Evolutionary conservation across 1,284 basidiomycete genomes (phyloP).

Genomic region (Austroboletus novae-zelandiae): DNA sequence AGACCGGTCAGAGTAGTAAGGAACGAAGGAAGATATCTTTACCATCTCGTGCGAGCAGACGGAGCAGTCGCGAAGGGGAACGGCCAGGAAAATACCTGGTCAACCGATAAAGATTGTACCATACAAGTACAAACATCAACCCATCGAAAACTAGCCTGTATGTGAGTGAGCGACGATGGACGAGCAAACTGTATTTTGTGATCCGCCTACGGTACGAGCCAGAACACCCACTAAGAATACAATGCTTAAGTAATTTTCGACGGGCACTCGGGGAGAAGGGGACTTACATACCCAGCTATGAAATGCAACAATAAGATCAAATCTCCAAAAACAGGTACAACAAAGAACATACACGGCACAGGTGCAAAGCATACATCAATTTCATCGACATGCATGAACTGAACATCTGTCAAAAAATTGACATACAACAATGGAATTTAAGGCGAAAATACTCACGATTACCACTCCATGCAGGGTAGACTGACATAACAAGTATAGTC

Average conservation of each 20-base stretch:
- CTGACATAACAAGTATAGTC: no score
- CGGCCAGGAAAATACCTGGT: background rate
- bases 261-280: background rate
- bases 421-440: background rate
- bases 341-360: conserved; percentile 9
- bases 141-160: conserved; percentile 19
- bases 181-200: background rate
- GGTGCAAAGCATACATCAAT: conserved; percentile 11
- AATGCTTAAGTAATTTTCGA: background rate
- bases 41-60: conserved; percentile 21
- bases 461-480: background rate
- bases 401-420: background rate
- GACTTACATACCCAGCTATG: conserved; percentile 12
- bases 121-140: conserved; percentile 5
- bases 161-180: background rate
- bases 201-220: conserved; percentile 13
- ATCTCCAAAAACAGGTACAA: background rate
- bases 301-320: conserved; percentile 1
- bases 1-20: background rate
- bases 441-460: conserved; percentile 8
- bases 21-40: background rate
- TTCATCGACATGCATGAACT: conserved; percentile 8
- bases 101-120: conserved; percentile 5
- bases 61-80: conserved; percentile 9
- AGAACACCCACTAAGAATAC: conserved; percentile 16